These are phyloP conservation scores for Phyllosticta citribraziliensis DNA, from an alignment of 2,329 filamentous ascomycete genomes.

Conservation along the genomic window DNA sequence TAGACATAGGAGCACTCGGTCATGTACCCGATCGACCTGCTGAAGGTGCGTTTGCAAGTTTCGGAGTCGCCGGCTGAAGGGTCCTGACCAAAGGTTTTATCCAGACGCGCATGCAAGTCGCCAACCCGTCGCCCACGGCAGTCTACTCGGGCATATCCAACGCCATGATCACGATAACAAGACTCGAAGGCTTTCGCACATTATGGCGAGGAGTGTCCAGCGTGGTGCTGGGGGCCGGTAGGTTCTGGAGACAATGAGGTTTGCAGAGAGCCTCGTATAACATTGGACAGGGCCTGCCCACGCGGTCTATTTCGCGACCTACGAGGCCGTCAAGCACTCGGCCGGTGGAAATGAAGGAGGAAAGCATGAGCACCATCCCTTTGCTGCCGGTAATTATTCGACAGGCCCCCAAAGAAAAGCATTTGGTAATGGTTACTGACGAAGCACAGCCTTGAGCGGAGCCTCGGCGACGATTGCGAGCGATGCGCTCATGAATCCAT, in stretches of 20 bases:
- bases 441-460: conserved; percentile 67
- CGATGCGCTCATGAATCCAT: conserved; percentile 98
- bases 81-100: neutral
- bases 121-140: conserved; percentile 70
- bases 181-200: conserved; percentile 78
- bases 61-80: neutral
- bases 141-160: conserved; percentile 87
- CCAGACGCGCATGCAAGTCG: conserved; percentile 95
- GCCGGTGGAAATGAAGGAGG: conserved; percentile 87
- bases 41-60: conserved; percentile 60
- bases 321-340: conserved; percentile 91
- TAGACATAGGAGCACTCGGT: conserved; percentile 77
- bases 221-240: conserved; percentile 88
- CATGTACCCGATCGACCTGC: conserved; percentile 97
- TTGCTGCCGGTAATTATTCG: conserved; percentile 67
- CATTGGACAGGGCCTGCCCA: conserved; percentile 71
- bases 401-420: conserved; percentile 3
- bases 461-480: conserved; percentile 93
- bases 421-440: conserved; percentile 24
- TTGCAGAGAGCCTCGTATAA: conserved; percentile 11
- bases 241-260: conserved; percentile 14
- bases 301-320: conserved; percentile 96
- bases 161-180: conserved; percentile 84
- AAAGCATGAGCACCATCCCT: conserved; percentile 79
- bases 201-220: conserved; percentile 96